Conservation (phyloP, 306 rosid species). For the Prinsepia uniflora region DNA sequence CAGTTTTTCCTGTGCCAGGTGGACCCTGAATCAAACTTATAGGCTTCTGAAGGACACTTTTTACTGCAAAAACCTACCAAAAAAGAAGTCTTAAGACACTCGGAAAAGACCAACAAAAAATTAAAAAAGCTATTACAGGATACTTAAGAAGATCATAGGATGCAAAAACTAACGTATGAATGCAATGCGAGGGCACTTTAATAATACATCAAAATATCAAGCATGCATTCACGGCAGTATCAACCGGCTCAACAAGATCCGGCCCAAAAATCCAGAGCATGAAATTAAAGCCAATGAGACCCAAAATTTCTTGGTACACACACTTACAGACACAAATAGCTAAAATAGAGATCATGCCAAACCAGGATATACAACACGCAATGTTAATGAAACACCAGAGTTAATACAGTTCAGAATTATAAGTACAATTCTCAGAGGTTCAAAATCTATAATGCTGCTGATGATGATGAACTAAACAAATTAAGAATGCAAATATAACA, state of each 20-base stretch:
- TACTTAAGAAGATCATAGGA: not conserved
- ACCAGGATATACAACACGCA: not conserved
- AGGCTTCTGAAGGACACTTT: constrained; percentile 98
- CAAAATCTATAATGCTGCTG: not conserved
- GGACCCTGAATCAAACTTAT: constrained; percentile 99
- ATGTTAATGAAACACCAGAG: not conserved
- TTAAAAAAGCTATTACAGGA: not conserved
- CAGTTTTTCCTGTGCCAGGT: constrained; percentile 99
- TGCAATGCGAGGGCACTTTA: not conserved
- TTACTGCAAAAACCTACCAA: constrained; percentile 89
- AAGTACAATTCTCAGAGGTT: not conserved
- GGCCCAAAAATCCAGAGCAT: too few relatives aligned
- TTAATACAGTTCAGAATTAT: not conserved
- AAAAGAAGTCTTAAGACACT: not conserved
- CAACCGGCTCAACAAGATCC: too few relatives aligned
- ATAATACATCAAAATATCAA: too few relatives aligned
- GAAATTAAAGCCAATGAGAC: too few relatives aligned
- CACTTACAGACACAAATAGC: not conserved
- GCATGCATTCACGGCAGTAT: too few relatives aligned
- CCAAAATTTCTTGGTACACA: not conserved
- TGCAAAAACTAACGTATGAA: not conserved
- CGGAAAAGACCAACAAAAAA: constrained; percentile 4
- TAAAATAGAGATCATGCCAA: not conserved
- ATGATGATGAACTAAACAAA: not conserved
- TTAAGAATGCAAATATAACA: not conserved